phyloP scores from a whole-genome alignment of 352 stramenopile genomes.

The Globisporangium nodosum region DNA sequence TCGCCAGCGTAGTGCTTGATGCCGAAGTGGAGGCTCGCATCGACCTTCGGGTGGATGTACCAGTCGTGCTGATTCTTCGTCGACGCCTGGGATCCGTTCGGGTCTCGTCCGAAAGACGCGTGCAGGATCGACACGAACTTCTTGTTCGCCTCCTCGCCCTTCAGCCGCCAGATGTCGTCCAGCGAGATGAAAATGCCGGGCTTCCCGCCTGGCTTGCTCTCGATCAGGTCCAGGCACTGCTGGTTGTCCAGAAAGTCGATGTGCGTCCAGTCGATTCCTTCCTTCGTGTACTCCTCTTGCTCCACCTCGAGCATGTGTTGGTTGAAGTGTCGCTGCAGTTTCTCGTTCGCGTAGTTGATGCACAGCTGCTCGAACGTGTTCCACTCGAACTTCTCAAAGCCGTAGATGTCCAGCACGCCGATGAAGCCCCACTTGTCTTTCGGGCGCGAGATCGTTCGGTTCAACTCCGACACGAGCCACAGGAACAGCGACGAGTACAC shows the following conservation, averaged over 20 bases:
- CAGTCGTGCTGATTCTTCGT: slow-evolving; percentile 81
- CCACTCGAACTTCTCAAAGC: slow-evolving; percentile 96
- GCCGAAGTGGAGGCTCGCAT: slow-evolving; percentile 84
- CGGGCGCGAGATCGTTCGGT: slow-evolving; percentile 81
- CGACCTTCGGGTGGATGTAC: slow-evolving; percentile 89
- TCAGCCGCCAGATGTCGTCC: slow-evolving; percentile 94
- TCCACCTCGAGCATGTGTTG: slow-evolving; percentile 96
- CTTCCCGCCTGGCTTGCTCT: slow-evolving; percentile 86
- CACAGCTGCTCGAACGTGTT: slow-evolving; percentile 96
- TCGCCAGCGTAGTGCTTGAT: slow-evolving; percentile 92
- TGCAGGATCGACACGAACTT: slow-evolving; percentile 90
- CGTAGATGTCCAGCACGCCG: slow-evolving; percentile 96
- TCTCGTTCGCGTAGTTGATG: slow-evolving; percentile 96
- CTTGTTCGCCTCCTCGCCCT: slow-evolving; percentile 89
- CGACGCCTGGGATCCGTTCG: slow-evolving; percentile 33
- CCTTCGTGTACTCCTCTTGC: slow-evolving; percentile 96
- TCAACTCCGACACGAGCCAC: slow-evolving; percentile 88
- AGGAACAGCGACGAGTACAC: slow-evolving; percentile 92
- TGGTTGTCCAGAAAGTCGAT: slow-evolving; percentile 95
- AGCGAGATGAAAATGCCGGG: slow-evolving; percentile 93
- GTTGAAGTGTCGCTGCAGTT: slow-evolving; percentile 92
- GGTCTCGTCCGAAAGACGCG: slow-evolving; percentile 68
- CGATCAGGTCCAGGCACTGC: slow-evolving; percentile 90
- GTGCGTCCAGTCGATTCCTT: slow-evolving; percentile 92
- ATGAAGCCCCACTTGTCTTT: slow-evolving; percentile 90